These are phyloP conservation scores for Brasenia schreberi DNA, from an alignment of 164 flowering plant species.

Conservation along the genomic window DNA sequence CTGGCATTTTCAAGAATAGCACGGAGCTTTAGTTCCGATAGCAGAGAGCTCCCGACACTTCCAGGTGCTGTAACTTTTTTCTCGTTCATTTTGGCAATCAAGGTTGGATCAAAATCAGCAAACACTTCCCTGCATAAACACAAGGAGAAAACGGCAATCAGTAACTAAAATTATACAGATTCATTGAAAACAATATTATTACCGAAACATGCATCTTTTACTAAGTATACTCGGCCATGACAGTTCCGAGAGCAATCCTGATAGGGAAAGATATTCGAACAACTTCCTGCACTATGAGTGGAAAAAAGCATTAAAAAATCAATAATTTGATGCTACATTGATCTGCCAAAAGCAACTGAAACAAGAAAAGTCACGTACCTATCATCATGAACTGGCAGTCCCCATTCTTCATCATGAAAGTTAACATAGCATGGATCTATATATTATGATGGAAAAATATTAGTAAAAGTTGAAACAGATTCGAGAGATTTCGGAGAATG, in stretches of 20 bases:
- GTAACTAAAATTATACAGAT: background rate
- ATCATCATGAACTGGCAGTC: conserved; percentile 76
- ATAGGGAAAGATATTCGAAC: conserved; percentile 62
- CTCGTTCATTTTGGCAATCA: conserved; percentile 44
- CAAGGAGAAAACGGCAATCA: conserved; percentile 7
- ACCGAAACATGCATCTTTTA: conserved; percentile 60
- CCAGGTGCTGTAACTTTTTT: conserved; percentile 35
- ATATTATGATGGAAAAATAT: no score
- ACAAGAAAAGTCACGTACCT: no score
- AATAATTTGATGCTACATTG: background rate
- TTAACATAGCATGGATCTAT: conserved; percentile 53
- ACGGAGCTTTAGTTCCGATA: conserved; percentile 76
- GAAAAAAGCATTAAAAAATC: conserved; percentile 1
- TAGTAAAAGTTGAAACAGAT: no score
- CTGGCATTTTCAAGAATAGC: conserved; percentile 74
- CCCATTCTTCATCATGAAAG: conserved; percentile 94
- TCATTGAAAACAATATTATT: background rate
- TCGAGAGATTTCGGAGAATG: no score
- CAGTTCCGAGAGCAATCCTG: conserved; percentile 69
- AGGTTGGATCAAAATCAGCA: conserved; percentile 44
- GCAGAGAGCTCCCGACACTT: conserved; percentile 25
- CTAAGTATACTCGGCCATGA: conserved; percentile 65
- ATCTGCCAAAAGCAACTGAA: no score
- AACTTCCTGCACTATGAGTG: conserved; percentile 20
- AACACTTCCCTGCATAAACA: conserved; percentile 49